Evolutionary conservation across 768 basidiomycete genomes (phyloP).

Genomic region (Leucocoprinus birnbaumii): DNA sequence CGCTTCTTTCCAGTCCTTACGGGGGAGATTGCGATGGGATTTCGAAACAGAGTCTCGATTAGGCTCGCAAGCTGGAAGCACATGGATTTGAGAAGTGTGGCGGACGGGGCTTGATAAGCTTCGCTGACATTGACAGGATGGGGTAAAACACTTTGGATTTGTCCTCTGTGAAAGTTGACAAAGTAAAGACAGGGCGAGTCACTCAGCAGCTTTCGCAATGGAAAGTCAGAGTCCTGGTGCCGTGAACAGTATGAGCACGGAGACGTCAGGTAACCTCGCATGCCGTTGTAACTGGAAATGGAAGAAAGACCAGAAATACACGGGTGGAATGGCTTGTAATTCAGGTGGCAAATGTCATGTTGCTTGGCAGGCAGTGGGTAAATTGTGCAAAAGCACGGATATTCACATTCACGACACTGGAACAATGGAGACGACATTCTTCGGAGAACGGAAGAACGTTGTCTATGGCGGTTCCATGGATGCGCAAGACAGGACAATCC

Average conservation of each 20-base stretch:
- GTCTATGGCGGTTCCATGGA: background rate
- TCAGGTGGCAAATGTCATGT: conserved; percentile 7
- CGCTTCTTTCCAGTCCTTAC: conserved; percentile 5
- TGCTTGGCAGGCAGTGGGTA: conserved; percentile 11
- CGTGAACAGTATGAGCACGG: background rate
- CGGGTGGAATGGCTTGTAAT: background rate
- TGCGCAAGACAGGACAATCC: background rate
- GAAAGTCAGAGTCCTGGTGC: background rate
- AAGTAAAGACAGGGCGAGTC: no score
- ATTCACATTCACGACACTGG: background rate
- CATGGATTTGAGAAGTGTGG: background rate
- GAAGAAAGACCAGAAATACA: conserved; percentile 6
- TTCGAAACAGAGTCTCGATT: background rate
- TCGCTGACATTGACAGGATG: background rate
- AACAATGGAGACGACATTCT: background rate
- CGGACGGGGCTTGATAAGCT: conserved; percentile 3
- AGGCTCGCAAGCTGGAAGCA: background rate
- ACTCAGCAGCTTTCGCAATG: background rate
- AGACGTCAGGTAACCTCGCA: background rate
- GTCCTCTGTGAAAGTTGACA: background rate
- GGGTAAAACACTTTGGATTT: background rate
- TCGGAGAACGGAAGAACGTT: background rate
- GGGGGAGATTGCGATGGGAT: background rate
- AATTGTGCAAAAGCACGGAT: background rate
- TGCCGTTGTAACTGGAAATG: conserved; percentile 6